phyloP scores from a whole-genome alignment of 768 basidiomycete species.

The Rhodosporidiobolus sp. region DNA sequence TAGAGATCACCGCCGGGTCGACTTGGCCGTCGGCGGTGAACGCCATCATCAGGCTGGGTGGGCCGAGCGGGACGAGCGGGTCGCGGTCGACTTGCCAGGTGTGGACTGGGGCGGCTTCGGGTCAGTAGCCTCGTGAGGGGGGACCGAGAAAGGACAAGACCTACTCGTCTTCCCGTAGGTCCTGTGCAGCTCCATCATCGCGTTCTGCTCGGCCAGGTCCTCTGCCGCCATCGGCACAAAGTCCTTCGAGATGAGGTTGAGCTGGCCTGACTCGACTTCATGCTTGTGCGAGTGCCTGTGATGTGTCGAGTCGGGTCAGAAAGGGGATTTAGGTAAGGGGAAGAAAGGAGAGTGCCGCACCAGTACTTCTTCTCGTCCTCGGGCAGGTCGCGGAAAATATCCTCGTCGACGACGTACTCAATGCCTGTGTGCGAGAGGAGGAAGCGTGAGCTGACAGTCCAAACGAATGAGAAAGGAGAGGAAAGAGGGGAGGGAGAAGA shows the following conservation, averaged over 20 bases:
- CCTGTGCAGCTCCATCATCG: conserved; percentile 54
- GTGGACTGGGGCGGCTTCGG: conserved; percentile 33
- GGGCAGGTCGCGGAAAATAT: conserved; percentile 53
- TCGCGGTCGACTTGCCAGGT: conserved; percentile 50
- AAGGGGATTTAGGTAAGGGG: too few relatives aligned
- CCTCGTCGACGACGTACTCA: conserved; percentile 57
- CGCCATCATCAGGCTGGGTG: conserved; percentile 56
- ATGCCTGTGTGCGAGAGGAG: background rate
- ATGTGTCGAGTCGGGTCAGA: background rate
- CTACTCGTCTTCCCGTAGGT: conserved; percentile 56
- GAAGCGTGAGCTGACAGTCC: background rate
- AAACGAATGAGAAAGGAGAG: too few relatives aligned
- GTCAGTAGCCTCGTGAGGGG: background rate
- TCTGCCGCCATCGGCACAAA: conserved; percentile 43
- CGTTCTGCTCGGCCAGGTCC: conserved; percentile 50
- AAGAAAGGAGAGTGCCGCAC: conserved; percentile 51
- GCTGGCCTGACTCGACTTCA: conserved; percentile 32
- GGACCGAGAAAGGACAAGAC: background rate
- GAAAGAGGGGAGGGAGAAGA: conserved; percentile 45
- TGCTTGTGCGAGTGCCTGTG: conserved; percentile 14
- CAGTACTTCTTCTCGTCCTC: conserved; percentile 57
- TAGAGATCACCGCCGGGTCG: conserved; percentile 45
- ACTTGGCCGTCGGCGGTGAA: conserved; percentile 52
- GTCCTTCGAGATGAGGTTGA: conserved; percentile 9
- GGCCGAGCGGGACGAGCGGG: conserved; percentile 48